Evolutionary conservation across 2,329 filamentous ascomycete genomes (phyloP).

Genomic region (Simplicillium sp.): DNA sequence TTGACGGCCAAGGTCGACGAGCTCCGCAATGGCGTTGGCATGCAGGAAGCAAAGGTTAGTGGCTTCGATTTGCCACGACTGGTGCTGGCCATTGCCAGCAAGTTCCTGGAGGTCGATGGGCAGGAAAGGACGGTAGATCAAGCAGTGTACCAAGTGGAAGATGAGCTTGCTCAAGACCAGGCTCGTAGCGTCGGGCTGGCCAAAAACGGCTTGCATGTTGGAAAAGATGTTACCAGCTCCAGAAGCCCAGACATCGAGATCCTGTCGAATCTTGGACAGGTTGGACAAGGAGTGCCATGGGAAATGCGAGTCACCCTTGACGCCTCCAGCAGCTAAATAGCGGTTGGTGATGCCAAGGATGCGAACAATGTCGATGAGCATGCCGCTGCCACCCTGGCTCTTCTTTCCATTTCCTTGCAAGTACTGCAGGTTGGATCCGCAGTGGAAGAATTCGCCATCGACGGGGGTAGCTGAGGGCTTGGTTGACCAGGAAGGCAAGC

Average conservation of each 20-base stretch:
- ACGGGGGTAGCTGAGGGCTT: conserved; percentile 50
- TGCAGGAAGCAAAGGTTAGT: conserved; percentile 82
- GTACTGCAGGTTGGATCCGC: conserved; percentile 67
- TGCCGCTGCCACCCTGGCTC: conserved; percentile 64
- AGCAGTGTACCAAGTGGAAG: conserved; percentile 78
- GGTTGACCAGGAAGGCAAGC: conserved; percentile 65
- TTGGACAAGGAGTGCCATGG: conserved; percentile 84
- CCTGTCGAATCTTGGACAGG: conserved; percentile 75
- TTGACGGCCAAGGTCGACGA: conserved; percentile 70
- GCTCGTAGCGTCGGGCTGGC: conserved; percentile 67
- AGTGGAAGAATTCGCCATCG: conserved; percentile 75
- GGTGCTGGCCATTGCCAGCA: conserved; percentile 70
- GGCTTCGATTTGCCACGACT: conserved; percentile 87
- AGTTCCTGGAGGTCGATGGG: conserved; percentile 78
- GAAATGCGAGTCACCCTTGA: conserved; percentile 84
- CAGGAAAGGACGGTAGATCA: conserved; percentile 79
- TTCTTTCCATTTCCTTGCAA: conserved; percentile 59
- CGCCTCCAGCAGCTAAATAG: conserved; percentile 75
- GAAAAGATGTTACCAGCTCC: conserved; percentile 73
- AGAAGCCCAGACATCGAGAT: conserved; percentile 76
- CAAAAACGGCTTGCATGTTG: conserved; percentile 65
- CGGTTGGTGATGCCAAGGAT: conserved; percentile 76
- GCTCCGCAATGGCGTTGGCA: conserved; percentile 76
- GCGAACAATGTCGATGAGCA: conserved; percentile 77
- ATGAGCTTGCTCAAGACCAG: conserved; percentile 77